phyloP scores from a whole-genome alignment of 2,329 filamentous ascomycete genomes.

The Neofusicoccum sp. region DNA sequence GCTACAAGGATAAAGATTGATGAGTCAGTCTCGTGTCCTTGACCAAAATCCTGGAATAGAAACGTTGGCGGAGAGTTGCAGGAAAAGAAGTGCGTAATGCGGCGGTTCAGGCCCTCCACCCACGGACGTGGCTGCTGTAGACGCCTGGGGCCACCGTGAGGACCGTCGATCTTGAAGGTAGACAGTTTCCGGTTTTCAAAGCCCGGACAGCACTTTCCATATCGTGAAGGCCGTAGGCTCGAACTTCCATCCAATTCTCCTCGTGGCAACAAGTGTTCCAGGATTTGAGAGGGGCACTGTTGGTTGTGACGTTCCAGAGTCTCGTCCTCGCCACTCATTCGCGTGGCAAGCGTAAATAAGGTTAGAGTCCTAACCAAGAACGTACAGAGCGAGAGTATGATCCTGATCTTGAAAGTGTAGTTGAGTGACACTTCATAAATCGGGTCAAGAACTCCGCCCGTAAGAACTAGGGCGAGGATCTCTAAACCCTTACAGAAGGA shows the following conservation, averaged over 20 bases:
- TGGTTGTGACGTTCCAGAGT: neutral
- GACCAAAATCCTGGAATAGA: neutral
- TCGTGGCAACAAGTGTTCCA: neutral
- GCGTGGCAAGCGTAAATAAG: neutral
- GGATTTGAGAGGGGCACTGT: neutral
- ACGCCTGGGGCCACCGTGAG: neutral
- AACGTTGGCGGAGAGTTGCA: neutral
- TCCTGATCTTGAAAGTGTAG: neutral
- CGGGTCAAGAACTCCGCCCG: neutral
- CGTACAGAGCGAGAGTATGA: neutral
- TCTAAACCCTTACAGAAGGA: neutral
- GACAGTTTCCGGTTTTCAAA: neutral
- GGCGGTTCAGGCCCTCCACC: neutral
- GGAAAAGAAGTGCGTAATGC: neutral
- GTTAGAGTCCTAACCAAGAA: neutral
- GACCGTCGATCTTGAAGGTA: neutral
- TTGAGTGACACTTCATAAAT: neutral
- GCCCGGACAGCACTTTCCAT: neutral
- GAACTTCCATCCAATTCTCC: no score
- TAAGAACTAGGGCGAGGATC: neutral
- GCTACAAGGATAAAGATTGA: conserved; percentile 31
- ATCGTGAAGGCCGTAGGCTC: neutral
- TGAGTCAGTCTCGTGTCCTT: neutral
- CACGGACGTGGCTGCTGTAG: neutral
- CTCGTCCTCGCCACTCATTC: neutral